Base-by-base conservation (phyloP, 345 rosid genomes). In the Balakata baccata region DNA sequence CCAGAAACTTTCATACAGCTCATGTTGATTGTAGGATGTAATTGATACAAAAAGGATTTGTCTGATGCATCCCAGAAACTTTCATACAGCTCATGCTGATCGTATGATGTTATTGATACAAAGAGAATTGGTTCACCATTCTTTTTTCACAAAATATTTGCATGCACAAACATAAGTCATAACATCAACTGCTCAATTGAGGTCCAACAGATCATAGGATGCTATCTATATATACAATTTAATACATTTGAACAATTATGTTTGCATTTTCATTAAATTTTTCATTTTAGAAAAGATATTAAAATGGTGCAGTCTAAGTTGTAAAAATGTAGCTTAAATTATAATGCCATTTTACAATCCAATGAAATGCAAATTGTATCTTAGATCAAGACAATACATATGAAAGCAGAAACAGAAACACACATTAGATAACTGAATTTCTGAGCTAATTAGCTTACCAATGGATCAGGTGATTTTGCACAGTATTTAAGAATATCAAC, bases 381-480 rank as follows among this genome's bases (percentile, higher is more conserved):
- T 0, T 64, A 79, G 70, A 49, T 45, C 61, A 7, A 61, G 56
- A 52, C 14, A 56, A 58, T 11, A 64, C 6, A 71, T 25, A 9
- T 38, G 61, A 39, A 22, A 75, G 16, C 20, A 3, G 20, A 53
- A 54, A 45, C 38, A 38, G 17, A 50, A 13, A 54, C 38, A 23
- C 16, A 12, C 10, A 20, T 58, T 20, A 67, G 72, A 77, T 53
- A 66, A 68, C 56, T 11, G 34, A 39, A 65, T 64, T 64, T 69
- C 59, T 67, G 73, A 17, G 9, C 20, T 57, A 41, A 71, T 72
- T 60, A 70, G 77, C 89, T 85, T 86, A 93, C 98, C 86, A 89
- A 71, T 65, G 98, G 89, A 73, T 93, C 96, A 3, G 89, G 88
- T 61, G 86, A 86, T 64, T 45, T 80, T 0, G 92, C 96, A 79